phyloP scores from a whole-genome alignment of 129 eudicot species.

The Lactuca sativa region DNA sequence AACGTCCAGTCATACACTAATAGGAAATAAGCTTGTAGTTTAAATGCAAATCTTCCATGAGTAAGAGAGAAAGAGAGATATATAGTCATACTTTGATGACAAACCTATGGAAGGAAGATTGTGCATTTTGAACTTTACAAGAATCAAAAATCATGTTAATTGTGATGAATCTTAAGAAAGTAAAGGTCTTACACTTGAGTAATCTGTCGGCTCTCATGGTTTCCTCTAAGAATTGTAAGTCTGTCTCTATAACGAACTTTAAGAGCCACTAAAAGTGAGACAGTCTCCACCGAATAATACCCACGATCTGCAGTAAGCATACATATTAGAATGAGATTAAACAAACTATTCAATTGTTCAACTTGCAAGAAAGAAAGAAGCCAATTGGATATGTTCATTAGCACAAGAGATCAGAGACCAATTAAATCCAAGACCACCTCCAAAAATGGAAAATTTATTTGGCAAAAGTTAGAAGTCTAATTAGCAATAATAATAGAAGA shows the following conservation, averaged over 20 bases:
- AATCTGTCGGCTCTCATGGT: constrained; percentile 94
- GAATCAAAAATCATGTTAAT: background rate
- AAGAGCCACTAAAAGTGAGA: constrained; percentile 84
- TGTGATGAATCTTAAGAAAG: constrained; percentile 3
- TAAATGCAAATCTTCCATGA: background rate
- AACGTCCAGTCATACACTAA: too few relatives aligned
- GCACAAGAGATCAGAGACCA: background rate
- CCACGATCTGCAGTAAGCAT: constrained; percentile 78
- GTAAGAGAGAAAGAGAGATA: background rate
- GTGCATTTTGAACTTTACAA: background rate
- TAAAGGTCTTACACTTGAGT: constrained; percentile 88
- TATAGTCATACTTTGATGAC: background rate
- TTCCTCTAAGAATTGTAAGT: constrained; percentile 94
- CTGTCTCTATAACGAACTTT: constrained; percentile 95
- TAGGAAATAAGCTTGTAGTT: background rate
- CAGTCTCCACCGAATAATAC: constrained; percentile 96
- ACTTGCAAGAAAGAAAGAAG: background rate
- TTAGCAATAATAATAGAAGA: background rate
- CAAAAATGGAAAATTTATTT: too few relatives aligned
- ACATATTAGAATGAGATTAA: constrained; percentile 10
- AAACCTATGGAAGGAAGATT: background rate
- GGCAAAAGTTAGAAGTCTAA: background rate
- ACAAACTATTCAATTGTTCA: constrained; percentile 15
- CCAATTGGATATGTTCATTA: background rate
- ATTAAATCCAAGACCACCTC: background rate